phyloP scores from a whole-genome alignment of 139 green algal genomes.

The Micractinium sp. region DNA sequence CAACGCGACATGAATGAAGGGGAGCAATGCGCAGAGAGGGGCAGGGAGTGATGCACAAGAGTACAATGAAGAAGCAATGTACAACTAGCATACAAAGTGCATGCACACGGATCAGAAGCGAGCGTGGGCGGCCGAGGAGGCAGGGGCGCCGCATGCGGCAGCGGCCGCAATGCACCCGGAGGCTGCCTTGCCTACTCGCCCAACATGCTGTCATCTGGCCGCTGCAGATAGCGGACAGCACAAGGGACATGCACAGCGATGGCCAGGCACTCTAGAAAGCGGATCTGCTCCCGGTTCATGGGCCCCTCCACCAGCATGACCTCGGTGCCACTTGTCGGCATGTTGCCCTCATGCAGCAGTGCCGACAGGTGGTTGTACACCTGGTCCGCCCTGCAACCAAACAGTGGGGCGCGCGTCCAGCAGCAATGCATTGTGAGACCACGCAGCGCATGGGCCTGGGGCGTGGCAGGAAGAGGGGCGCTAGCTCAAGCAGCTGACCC shows the following conservation, averaged over 20 bases:
- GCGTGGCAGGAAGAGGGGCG: too few relatives aligned
- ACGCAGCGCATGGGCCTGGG: neutral
- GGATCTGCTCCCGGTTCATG: neutral
- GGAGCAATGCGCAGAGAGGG: too few relatives aligned
- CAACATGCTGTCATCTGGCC: neutral
- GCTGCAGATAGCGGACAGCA: neutral
- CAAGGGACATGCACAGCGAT: neutral
- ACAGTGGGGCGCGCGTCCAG: neutral
- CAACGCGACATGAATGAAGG: too few relatives aligned
- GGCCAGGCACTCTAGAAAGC: neutral
- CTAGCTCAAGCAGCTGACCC: neutral
- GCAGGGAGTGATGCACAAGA: too few relatives aligned
- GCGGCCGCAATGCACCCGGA: too few relatives aligned
- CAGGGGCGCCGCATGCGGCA: too few relatives aligned
- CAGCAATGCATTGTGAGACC: neutral
- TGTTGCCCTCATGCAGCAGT: neutral
- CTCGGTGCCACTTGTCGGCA: neutral
- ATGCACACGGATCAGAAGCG: too few relatives aligned
- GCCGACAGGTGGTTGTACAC: neutral
- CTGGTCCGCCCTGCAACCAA: neutral
- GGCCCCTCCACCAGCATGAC: neutral
- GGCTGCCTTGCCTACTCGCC: neutral
- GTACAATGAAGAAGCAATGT: too few relatives aligned
- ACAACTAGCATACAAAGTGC: too few relatives aligned
- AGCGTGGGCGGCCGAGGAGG: too few relatives aligned